These are phyloP conservation scores for Fomitiporia mediterranea DNA, from an alignment of 1,284 basidiomycete genomes.

Conservation along the genomic window DNA sequence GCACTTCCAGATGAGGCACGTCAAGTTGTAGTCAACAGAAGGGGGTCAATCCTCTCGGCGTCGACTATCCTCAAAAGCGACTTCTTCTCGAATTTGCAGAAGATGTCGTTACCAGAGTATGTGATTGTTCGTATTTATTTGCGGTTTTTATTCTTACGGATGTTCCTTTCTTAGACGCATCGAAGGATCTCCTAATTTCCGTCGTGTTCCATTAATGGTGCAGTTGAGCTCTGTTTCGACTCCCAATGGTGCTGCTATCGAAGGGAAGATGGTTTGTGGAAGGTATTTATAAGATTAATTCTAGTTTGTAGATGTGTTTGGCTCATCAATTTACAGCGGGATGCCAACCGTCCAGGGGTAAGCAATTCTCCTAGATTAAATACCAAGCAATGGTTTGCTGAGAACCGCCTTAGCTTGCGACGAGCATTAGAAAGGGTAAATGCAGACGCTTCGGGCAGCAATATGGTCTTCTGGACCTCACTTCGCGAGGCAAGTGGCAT, in stretches of 20 bases:
- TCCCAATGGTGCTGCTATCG: constrained; percentile 35
- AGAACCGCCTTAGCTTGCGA: constrained; percentile 54
- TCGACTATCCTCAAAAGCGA: constrained; percentile 97
- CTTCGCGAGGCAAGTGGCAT: constrained; percentile 63
- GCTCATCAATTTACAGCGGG: constrained; percentile 45
- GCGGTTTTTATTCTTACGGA: constrained; percentile 10
- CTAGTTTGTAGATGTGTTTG: constrained; percentile 17
- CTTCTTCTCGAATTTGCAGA: constrained; percentile 93
- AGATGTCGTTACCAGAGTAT: constrained; percentile 90
- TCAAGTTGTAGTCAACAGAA: constrained; percentile 78
- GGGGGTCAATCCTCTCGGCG: constrained; percentile 84
- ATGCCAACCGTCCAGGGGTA: constrained; percentile 88
- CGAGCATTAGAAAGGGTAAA: constrained; percentile 79
- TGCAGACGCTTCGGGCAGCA: constrained; percentile 68
- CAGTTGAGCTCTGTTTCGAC: constrained; percentile 41
- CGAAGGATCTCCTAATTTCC: constrained; percentile 91
- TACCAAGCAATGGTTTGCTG: constrained; percentile 21
- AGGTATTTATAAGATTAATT: constrained; percentile 43
- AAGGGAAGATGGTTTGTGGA: constrained; percentile 76
- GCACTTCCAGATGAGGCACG: constrained; percentile 88
- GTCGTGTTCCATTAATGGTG: constrained; percentile 62
- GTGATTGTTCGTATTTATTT: constrained; percentile 27
- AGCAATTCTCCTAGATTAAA: constrained; percentile 22
- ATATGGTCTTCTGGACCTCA: constrained; percentile 86
- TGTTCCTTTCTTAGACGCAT: constrained; percentile 59